Evolutionary conservation across 108 stramenopile genomes (phyloP), one percentile per base, ranked within the genome.

Genomic region (Schizochytrium sp.): DNA sequence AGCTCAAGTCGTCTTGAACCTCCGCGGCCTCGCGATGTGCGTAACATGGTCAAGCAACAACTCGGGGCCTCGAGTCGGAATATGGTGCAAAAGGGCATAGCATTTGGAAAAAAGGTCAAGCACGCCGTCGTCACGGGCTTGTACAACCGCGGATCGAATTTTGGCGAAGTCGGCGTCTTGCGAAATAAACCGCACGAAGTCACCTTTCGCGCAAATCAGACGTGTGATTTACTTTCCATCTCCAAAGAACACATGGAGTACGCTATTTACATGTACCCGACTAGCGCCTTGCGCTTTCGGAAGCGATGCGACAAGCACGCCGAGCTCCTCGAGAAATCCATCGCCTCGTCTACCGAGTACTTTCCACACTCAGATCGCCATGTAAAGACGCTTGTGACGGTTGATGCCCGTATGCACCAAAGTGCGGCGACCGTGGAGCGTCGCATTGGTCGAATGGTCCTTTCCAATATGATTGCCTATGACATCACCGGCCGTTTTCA

Each of bases 161-260:
- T 83, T 83, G 76, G 76, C 8, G 76, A 83, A 23, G 51, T 83
- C 28, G 76, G 76, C 18, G 76, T 83, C 45, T 53, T 83, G 45
- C 76, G 51, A 12, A 53, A 47, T 45, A 47, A 83, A 34, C 76
- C 76, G 28, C 76, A 83, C 28, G 51, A 53, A 53, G 76, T 53
- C 6, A 83, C 76, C 28, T 83, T 83, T 53, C 76, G 76, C 10
- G 76, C 76, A 8, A 83, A 83, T 23, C 76, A 53, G 25, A 83
- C 76, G 16, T 83, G 76, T 23, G 76, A 83, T 4, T 34, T 83
- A 34, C 45, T 83, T 18, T 28, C 18, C 51, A 83, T 83, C 28
- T 47, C 76, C 12, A 83, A 83, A 23, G 76, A 83, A 34, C 76
- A 83, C 4, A 83, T 83, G 76, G 76, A 83, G 25, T 83, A 83